These are phyloP conservation scores for Kwoniella shandongensis DNA, from an alignment of 768 basidiomycete species.

Conservation along the genomic window DNA sequence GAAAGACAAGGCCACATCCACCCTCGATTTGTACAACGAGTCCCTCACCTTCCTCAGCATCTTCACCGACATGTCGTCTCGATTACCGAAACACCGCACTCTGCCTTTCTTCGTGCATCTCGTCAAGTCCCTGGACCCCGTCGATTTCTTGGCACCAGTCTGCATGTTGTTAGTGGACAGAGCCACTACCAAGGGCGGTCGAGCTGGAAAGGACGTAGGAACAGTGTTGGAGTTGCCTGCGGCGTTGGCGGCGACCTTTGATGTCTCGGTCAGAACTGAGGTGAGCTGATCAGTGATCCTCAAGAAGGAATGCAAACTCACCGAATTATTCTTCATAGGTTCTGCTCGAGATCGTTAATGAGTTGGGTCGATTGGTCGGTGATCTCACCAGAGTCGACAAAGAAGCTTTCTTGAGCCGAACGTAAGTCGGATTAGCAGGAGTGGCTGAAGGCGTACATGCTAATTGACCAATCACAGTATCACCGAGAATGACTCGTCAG, in stretches of 20 bases:
- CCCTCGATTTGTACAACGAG: conserved; percentile 62
- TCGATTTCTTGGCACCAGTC: conserved; percentile 77
- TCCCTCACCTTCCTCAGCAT: conserved; percentile 80
- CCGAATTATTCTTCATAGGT: conserved; percentile 38
- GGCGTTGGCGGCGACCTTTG: conserved; percentile 56
- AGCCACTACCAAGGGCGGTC: conserved; percentile 66
- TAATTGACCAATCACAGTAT: conserved; percentile 6
- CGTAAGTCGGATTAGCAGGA: conserved; percentile 55
- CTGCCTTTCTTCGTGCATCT: conserved; percentile 91
- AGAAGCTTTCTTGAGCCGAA: conserved; percentile 59
- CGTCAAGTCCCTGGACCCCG: conserved; percentile 73
- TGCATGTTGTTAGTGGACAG: conserved; percentile 84
- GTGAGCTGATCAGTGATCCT: conserved; percentile 12
- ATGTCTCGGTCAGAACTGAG: conserved; percentile 32
- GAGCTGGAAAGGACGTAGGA: conserved; percentile 57
- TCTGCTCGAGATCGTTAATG: conserved; percentile 66
- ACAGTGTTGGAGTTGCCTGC: conserved; percentile 71
- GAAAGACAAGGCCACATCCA: conserved; percentile 60
- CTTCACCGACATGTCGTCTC: conserved; percentile 88
- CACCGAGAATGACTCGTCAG: conserved; percentile 27
- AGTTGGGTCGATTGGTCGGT: conserved; percentile 63
- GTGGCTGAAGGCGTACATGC: not conserved
- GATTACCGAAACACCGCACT: conserved; percentile 89
- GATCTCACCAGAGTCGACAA: conserved; percentile 34
- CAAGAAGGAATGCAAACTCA: conserved; percentile 50